phyloP scores from a whole-genome alignment of 2,329 filamentous ascomycete species.

The Aspergillus puulaauensis region DNA sequence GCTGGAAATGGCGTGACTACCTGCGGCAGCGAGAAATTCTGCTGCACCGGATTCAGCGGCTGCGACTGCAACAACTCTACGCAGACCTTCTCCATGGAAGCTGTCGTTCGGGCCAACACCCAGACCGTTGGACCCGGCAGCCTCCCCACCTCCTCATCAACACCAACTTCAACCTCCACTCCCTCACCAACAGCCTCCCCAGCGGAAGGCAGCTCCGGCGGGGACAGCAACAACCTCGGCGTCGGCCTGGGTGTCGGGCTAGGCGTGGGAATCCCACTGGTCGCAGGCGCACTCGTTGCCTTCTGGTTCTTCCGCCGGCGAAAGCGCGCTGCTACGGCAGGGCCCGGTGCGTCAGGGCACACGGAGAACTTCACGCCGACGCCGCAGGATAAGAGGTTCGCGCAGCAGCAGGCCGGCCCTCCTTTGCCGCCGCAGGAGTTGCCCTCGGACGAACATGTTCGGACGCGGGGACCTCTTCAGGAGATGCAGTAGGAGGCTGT shows the following conservation, averaged over 20 bases:
- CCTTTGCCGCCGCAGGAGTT: background rate
- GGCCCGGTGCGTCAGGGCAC: background rate
- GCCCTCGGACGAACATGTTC: background rate
- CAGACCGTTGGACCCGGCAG: background rate
- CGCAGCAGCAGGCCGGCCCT: background rate
- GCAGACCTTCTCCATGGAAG: background rate
- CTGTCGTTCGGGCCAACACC: background rate
- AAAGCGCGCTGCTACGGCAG: background rate
- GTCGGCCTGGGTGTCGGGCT: conserved; percentile 7
- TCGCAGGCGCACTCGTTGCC: background rate
- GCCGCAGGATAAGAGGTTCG: background rate
- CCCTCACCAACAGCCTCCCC: background rate
- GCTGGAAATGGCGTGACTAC: background rate
- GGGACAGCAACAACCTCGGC: background rate
- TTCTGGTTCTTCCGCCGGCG: conserved; percentile 1
- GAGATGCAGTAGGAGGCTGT: background rate
- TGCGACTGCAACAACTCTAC: conserved; percentile 9
- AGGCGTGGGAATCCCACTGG: conserved; percentile 2
- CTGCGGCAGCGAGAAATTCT: background rate
- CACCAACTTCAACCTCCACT: background rate
- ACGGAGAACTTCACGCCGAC: background rate
- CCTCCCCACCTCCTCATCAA: background rate
- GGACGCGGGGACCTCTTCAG: background rate
- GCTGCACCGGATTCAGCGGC: conserved; percentile 2
- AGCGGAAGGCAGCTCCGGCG: background rate